Evolutionary conservation across 441 rosid genomes (phyloP), one percentile per base, ranked within the genome.

Genomic region (Populus hybrid): DNA sequence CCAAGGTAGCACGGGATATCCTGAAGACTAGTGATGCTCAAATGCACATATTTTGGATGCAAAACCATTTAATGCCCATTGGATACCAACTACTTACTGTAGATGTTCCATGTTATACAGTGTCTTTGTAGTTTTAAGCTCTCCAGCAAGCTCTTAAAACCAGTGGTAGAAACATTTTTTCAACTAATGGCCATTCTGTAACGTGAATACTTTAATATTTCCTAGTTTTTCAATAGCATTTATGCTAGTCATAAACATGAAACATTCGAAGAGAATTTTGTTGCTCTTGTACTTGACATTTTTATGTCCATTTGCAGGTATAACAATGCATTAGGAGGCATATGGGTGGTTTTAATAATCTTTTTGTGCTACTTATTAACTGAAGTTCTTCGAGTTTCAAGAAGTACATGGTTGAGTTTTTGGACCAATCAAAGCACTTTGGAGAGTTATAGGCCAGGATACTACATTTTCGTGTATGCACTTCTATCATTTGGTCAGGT

Each of bases 401-500:
- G 99, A 72, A 97, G 99, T 88, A 83, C 87, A 7, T 97, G 99
- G 99, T 83, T 97, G 86, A 91, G 99, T 86, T 77, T 88, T 74
- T 97, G 99, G 99, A 94, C 98, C 18, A 86, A 90, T 78, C 95
- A 88, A 84, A 91, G 92, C 87, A 88, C 89, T 64, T 89, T 92
- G 11, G 77, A 75, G 81, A 83, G 80, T 68, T 92, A 91, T 79
- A 88, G 79, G 56, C 93, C 93, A 10, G 87, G 84, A 63, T 87
- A 75, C 82, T 97, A 85, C 83, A 90, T 93, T 80, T 24, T 86
- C 68, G 68, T 93, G 77, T 97, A 94, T 78, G 93, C 97, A n/a
- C 83, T 92, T 84, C 89, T 94, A 67, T 94, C 91, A 24, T 85
- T 90, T 82, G 93, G 99, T 40, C 99, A 92, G 99, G 99, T 97